phyloP scores from a whole-genome alignment of 306 rosid species.

The Prunus mongolica region DNA sequence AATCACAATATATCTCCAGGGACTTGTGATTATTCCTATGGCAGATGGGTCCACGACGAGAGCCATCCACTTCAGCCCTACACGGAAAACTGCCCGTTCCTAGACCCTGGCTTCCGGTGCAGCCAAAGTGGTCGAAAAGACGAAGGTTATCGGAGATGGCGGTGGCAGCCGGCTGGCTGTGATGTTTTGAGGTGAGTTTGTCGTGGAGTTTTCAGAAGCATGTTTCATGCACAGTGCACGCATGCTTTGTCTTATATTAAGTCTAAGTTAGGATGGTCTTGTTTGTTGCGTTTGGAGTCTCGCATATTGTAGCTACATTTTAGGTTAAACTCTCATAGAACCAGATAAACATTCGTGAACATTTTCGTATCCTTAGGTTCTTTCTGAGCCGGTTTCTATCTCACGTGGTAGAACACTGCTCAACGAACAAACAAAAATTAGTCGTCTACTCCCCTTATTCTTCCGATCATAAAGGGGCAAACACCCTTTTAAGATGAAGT shows the following conservation, averaged over 20 bases:
- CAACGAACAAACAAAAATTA: not conserved
- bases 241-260: not conserved
- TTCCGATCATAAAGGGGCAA: no score
- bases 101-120: constrained; percentile 92
- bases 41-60: constrained; percentile 65
- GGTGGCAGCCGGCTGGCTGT: constrained; percentile 73
- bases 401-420: not conserved
- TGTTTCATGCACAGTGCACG: constrained; percentile 9
- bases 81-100: constrained; percentile 64
- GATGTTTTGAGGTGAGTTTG: constrained; percentile 61
- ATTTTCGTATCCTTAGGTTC: not conserved
- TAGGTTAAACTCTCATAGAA: not conserved
- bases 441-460: not conserved
- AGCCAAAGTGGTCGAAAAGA: constrained; percentile 53
- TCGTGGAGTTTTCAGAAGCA: not conserved
- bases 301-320: not conserved
- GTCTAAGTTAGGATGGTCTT: not conserved
- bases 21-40: constrained; percentile 59
- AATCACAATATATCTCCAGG: not conserved
- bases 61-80: constrained; percentile 28
- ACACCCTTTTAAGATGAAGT: no score
- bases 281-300: not conserved
- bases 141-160: constrained; percentile 54
- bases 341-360: not conserved
- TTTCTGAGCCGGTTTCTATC: not conserved